Conservation (phyloP, 306 rosid genomes). For the Fagus sylvatica region DNA sequence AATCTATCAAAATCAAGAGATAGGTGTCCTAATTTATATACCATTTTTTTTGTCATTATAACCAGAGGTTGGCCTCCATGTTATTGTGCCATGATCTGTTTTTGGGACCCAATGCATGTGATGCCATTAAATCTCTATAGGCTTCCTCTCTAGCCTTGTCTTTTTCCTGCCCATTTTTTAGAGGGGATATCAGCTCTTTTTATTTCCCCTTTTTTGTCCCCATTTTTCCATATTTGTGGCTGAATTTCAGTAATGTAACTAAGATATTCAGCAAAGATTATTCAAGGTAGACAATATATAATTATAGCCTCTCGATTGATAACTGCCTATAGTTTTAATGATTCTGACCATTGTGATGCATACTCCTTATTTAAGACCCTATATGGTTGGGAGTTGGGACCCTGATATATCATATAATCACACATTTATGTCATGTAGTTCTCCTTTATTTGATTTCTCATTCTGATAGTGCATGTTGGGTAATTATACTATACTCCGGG, state of each 20-base stretch:
- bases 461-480: not conserved
- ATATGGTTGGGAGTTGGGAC: not conserved
- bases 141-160: not conserved
- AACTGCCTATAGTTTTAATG: no score
- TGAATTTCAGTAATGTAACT: not conserved
- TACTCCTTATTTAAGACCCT: no score
- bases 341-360: no score
- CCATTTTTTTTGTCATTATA: slow-evolving; percentile 17
- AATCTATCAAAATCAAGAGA: not conserved
- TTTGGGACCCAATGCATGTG: slow-evolving; percentile 34
- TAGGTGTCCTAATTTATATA: not conserved
- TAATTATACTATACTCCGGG: no score
- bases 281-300: not conserved
- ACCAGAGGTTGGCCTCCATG: slow-evolving; percentile 10
- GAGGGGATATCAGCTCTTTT: not conserved
- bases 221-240: not conserved
- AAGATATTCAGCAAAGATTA: not conserved
- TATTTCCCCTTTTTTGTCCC: not conserved
- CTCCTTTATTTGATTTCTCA: not conserved
- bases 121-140: slow-evolving; percentile 3
- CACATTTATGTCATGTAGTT: not conserved
- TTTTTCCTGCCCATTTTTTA: not conserved
- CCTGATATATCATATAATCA: not conserved
- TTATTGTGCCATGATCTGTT: slow-evolving; percentile 13
- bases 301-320: no score